Percentiles rank a stretch among this genome's conserved stretches.
phyloP scores from a whole-genome alignment of 345 rosid species.

The Populus alba region DNA sequence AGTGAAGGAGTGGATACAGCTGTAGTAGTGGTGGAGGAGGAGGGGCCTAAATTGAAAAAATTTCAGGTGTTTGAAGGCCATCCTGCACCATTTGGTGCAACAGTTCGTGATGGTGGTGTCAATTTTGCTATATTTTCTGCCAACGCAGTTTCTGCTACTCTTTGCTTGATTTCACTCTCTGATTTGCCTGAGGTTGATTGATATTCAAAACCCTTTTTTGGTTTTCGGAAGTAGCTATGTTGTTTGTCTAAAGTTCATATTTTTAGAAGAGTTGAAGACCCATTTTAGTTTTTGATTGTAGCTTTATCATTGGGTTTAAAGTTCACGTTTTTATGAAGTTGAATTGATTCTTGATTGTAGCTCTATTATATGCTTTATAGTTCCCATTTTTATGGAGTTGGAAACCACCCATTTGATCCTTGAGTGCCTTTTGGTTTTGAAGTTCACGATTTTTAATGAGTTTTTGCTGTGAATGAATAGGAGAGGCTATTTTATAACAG shows the following conservation, averaged over 20 bases:
- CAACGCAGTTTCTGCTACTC: constrained; percentile 68
- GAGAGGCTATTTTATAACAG: too few relatives aligned
- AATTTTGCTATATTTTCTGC: constrained; percentile 77
- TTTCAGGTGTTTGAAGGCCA: constrained; percentile 51
- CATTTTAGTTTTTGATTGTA: neutral
- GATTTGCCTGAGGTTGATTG: constrained; percentile 62
- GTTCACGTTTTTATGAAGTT: neutral
- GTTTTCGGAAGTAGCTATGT: neutral
- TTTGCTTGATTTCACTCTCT: constrained; percentile 58
- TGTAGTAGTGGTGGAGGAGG: constrained; percentile 27
- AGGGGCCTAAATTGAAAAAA: constrained; percentile 34
- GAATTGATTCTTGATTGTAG: neutral
- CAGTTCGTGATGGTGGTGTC: constrained; percentile 62
- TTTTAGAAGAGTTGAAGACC: neutral
- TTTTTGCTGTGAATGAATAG: neutral
- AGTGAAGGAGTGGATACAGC: constrained; percentile 39
- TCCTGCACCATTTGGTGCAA: constrained; percentile 81
- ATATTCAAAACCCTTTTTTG: neutral
- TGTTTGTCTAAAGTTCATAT: neutral
- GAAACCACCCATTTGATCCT: neutral
- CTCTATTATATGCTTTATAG: neutral
- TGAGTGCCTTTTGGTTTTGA: neutral
- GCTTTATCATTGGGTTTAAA: neutral
- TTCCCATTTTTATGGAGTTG: neutral
- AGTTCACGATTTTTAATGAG: neutral